Conservation (phyloP, 257 asterid species). For the Echites panduratus region DNA sequence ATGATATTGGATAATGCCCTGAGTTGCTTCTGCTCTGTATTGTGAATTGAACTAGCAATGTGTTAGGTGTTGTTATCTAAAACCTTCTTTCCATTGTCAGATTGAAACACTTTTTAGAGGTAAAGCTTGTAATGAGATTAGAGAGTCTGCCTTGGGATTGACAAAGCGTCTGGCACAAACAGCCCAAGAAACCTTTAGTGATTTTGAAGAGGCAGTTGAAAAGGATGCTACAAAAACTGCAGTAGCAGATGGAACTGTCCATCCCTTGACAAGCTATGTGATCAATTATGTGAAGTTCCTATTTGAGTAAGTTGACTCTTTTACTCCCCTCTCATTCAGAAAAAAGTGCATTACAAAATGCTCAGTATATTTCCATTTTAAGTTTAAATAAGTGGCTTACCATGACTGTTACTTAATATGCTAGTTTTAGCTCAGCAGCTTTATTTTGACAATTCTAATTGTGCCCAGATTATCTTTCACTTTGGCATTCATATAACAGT, state of each 20-base stretch:
- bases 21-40: conserved; percentile 1
- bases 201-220: conserved; percentile 98
- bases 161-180: conserved; percentile 96
- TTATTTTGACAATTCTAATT: neutral
- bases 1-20: neutral
- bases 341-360: neutral
- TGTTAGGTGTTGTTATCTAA: neutral
- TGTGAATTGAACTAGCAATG: neutral
- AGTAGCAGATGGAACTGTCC: conserved; percentile 97
- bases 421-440: neutral
- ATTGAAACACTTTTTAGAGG: conserved; percentile 81
- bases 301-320: conserved; percentile 69
- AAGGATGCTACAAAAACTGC: conserved; percentile 99
- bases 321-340: neutral
- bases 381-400: neutral
- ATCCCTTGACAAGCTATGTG: conserved; percentile 97
- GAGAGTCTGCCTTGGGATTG: conserved; percentile 93
- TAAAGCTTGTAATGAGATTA: conserved; percentile 79
- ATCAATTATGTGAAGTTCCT: conserved; percentile 95
- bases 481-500: neutral
- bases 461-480: neutral
- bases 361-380: neutral
- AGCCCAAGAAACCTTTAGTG: conserved; percentile 93
- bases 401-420: neutral
- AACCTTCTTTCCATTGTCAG: conserved; percentile 36